Evolutionary conservation across 768 basidiomycete genomes (phyloP).

Genomic region (Mycena rosella): DNA sequence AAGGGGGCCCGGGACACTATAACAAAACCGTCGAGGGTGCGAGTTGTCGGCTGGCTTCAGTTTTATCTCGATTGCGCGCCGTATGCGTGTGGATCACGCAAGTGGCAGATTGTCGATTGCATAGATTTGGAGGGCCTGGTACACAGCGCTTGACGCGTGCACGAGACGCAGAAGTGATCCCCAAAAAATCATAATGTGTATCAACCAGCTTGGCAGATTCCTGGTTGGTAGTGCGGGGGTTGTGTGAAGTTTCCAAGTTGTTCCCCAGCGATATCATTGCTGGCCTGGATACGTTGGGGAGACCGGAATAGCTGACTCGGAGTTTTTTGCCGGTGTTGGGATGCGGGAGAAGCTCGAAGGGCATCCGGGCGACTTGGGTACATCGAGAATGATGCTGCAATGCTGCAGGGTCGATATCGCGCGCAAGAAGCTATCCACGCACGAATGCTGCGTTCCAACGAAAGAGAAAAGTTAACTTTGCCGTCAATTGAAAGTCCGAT

Average conservation of each 20-base stretch:
- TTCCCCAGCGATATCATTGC: neutral
- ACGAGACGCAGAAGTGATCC: neutral
- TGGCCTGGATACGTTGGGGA: neutral
- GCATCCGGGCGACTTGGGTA: too few relatives aligned
- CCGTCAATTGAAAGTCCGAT: neutral
- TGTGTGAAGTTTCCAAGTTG: neutral
- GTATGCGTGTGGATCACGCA: constrained; percentile 1
- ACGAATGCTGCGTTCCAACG: neutral
- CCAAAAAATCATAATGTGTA: neutral
- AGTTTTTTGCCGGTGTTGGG: neutral
- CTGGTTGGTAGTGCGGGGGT: neutral
- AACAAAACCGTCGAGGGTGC: neutral
- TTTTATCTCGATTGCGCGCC: neutral
- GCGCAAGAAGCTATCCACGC: neutral
- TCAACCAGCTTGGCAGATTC: neutral
- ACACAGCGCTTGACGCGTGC: neutral
- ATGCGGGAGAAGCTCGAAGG: neutral
- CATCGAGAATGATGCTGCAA: too few relatives aligned
- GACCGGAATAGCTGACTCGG: neutral
- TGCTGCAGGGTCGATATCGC: neutral
- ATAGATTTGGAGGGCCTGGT: neutral
- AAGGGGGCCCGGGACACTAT: constrained; percentile 5
- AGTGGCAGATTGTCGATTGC: neutral
- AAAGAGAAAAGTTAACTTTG: neutral
- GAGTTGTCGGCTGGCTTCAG: neutral